phyloP scores from a whole-genome alignment of 2,329 filamentous ascomycete genomes.

The Trichoderma sp. region DNA sequence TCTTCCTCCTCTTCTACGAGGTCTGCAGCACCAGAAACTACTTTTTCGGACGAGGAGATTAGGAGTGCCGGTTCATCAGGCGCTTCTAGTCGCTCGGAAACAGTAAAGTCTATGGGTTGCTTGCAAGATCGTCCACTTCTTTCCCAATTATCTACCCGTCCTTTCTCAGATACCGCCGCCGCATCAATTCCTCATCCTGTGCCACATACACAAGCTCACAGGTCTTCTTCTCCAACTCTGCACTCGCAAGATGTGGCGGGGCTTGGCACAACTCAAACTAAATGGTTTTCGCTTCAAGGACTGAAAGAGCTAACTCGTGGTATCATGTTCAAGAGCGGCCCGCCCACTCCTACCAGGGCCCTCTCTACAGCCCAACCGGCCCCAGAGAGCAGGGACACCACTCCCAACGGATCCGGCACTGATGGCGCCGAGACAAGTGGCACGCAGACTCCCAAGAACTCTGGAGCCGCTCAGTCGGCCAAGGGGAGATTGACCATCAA shows the following conservation, averaged over 20 bases:
- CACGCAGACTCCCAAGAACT: conserved; percentile 53
- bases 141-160: background rate
- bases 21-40: conserved; percentile 34
- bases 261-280: conserved; percentile 39
- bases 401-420: conserved; percentile 41
- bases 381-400: conserved; percentile 47
- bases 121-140: conserved; percentile 10
- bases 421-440: conserved; percentile 50
- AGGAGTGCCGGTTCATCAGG: conserved; percentile 28
- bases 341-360: conserved; percentile 85
- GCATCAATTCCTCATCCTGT: background rate
- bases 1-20: conserved; percentile 40
- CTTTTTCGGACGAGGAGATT: conserved; percentile 29
- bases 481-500: conserved; percentile 90
- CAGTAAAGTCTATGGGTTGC: conserved; percentile 3
- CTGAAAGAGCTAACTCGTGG: conserved; percentile 86
- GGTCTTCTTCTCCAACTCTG: conserved; percentile 32
- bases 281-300: conserved; percentile 66
- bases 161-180: background rate
- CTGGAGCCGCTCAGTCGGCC: conserved; percentile 66
- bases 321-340: conserved; percentile 79
- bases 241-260: conserved; percentile 52
- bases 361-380: conserved; percentile 65
- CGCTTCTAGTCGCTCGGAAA: conserved; percentile 21
- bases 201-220: conserved; percentile 25